These are phyloP conservation scores for Phaseolus coccineus DNA, from an alignment of 331 rosid genomes.

Conservation along the genomic window DNA sequence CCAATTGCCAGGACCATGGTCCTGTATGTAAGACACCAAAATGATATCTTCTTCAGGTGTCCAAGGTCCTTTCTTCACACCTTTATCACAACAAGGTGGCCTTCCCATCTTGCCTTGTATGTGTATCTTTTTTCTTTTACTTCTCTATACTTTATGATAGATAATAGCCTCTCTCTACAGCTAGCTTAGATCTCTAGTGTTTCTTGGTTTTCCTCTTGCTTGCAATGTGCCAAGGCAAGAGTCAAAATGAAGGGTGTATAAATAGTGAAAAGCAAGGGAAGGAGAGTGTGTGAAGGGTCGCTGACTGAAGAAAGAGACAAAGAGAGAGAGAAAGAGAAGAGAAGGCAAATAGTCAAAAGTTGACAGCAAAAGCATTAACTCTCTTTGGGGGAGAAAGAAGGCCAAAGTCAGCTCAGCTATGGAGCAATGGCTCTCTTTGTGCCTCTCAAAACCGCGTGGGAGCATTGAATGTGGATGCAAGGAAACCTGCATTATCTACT, in stretches of 20 bases:
- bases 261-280: conserved; percentile 50
- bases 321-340: conserved; percentile 14
- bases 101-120: conserved; percentile 60
- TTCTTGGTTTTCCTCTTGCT: background rate
- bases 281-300: conserved; percentile 37
- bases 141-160: background rate
- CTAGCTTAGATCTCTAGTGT: background rate
- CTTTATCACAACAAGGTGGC: conserved; percentile 79
- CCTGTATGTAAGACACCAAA: conserved; percentile 67
- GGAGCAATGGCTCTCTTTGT: conserved; percentile 46
- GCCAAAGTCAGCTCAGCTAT: conserved; percentile 70
- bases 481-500: background rate
- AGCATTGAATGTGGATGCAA: conserved; percentile 62
- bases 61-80: conserved; percentile 85
- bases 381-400: conserved; percentile 34
- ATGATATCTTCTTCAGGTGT: conserved; percentile 79
- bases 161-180: no score
- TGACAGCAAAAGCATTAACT: conserved; percentile 88
- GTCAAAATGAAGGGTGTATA: conserved; percentile 55
- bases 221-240: conserved; percentile 41
- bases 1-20: conserved; percentile 82
- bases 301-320: conserved; percentile 49
- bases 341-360: conserved; percentile 73
- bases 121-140: conserved; percentile 9
- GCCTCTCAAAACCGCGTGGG: conserved; percentile 90